Evolutionary conservation across 495 filamentous ascomycete genomes (phyloP).

Genomic region (Staphylotrichum tortipilum): DNA sequence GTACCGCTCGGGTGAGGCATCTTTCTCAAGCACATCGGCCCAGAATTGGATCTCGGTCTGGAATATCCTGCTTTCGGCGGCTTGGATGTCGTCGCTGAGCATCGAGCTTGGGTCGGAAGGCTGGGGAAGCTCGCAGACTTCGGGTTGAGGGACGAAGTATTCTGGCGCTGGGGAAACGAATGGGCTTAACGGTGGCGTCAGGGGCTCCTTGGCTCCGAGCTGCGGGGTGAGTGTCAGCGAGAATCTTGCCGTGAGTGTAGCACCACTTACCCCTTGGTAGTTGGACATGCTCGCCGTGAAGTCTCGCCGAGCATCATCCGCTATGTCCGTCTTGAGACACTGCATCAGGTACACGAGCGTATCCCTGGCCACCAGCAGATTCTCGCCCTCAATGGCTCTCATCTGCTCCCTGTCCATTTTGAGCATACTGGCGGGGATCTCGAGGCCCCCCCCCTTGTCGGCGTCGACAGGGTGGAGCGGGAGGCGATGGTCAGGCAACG

Average conservation of each 20-base stretch:
- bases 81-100: slow-evolving; percentile 38
- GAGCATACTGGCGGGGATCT: slow-evolving; percentile 4
- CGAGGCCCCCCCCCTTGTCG: slow-evolving; percentile 41
- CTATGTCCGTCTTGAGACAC: slow-evolving; percentile 32
- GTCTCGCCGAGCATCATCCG: slow-evolving; percentile 23
- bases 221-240: slow-evolving; percentile 1
- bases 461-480: slow-evolving; percentile 39
- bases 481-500: slow-evolving; percentile 32
- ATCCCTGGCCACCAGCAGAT: slow-evolving; percentile 13
- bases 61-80: slow-evolving; percentile 31
- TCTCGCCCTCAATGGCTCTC: slow-evolving; percentile 8
- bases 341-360: slow-evolving; percentile 13
- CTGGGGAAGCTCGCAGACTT: slow-evolving; percentile 42
- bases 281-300: slow-evolving; percentile 24
- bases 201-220: slow-evolving; percentile 27
- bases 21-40: not conserved
- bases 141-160: slow-evolving; percentile 41
- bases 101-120: slow-evolving; percentile 43
- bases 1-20: slow-evolving; percentile 12
- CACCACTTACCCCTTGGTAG: slow-evolving; percentile 30
- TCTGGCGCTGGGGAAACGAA: slow-evolving; percentile 22
- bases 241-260: not conserved
- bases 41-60: slow-evolving; percentile 17
- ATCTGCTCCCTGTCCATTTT: not conserved
- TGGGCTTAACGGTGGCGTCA: slow-evolving; percentile 56